Base-by-base conservation (phyloP, 2,329 filamentous ascomycete genomes). In the Cucurbitaria berberidis region DNA sequence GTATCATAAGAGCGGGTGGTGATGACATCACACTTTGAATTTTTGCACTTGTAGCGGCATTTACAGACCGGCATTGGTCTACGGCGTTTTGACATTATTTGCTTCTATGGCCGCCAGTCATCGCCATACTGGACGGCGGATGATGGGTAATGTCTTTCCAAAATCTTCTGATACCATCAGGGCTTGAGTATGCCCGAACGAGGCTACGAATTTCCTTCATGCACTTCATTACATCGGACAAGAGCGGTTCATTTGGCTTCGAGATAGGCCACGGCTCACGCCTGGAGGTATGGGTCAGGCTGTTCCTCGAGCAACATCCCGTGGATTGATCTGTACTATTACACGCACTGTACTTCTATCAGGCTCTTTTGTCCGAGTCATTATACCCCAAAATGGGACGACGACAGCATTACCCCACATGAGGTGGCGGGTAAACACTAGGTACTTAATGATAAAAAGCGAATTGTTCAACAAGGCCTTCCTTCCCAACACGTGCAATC, bases 1-100 rank as follows among this genome's bases (percentile, higher is more conserved):
- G 68, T 96, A 95, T 77, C 89, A 96, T 73, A 84, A 88, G 59
- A 90, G 91, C 74, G 91, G 91, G 68, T 96, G 91, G 91, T 96
- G 85, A 67, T 46, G 6, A 21, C 9, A 22, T 22, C 19, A 24
- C 45, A 51, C 22, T 52, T 57, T 63, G 44, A 59, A 48, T 60
- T 65, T 66, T 59, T 71, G 63, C 60, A 71, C 59, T 70, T 70
- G 61, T 62, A 73, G 71, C 69, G 69, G 71, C 72, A 74, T 74
- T 51, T 63, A 69, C 50, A 64, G 67, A 63, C 44, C 55, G 57
- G 67, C 67, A 72, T 67, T 62, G 66, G 51, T 62, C 62, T 60
- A 48, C 42, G 68, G 71, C 64, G 69, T 72, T 70, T 67, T 64
- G 50, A 53, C 55, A 22, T 22, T 53, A 43, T 57, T 60, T 53